A percentile compares a stretch with the other conserved stretches of the same genome.
Evolutionary conservation across 257 asterid genomes (phyloP).

Genomic region (Nemophila menziesii): DNA sequence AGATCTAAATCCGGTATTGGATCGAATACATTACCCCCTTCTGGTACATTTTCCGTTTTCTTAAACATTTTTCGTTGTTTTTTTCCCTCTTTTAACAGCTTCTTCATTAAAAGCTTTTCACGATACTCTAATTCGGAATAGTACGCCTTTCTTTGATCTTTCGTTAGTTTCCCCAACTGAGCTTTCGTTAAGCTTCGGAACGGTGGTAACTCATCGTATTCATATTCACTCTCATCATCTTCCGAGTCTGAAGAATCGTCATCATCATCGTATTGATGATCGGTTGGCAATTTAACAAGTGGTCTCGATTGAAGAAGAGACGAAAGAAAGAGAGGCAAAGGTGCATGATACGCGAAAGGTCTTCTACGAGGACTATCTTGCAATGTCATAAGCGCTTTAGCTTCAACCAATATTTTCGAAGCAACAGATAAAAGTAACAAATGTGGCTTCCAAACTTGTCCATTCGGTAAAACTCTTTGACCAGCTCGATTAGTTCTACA

Average conservation of each 20-base stretch:
- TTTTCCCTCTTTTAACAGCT: slow-evolving; percentile 86
- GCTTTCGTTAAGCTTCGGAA: slow-evolving; percentile 78
- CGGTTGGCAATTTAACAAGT: slow-evolving; percentile 82
- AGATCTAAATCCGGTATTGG: slow-evolving; percentile 84
- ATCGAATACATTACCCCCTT: slow-evolving; percentile 85
- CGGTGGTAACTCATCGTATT: slow-evolving; percentile 79
- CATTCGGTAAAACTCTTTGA: slow-evolving; percentile 95
- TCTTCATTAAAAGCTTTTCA: slow-evolving; percentile 77
- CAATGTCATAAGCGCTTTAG: slow-evolving; percentile 74
- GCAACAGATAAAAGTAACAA: slow-evolving; percentile 85
- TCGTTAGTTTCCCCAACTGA: slow-evolving; percentile 62
- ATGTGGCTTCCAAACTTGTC: slow-evolving; percentile 98
- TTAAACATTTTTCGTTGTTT: too few relatives aligned
- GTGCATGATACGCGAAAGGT: slow-evolving; percentile 50
- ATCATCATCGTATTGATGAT: slow-evolving; percentile 67
- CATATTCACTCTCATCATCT: slow-evolving; percentile 73
- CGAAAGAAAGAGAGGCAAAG: slow-evolving; percentile 73
- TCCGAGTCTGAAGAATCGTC: slow-evolving; percentile 58
- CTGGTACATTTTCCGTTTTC: slow-evolving; percentile 61
- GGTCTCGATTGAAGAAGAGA: slow-evolving; percentile 89
- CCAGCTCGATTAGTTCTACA: slow-evolving; percentile 97
- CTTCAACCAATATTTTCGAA: slow-evolving; percentile 93
- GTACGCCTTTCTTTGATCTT: slow-evolving; percentile 67
- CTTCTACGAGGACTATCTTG: slow-evolving; percentile 91
- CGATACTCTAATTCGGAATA: slow-evolving; percentile 80